phyloP scores from a whole-genome alignment of 345 rosid species.

The Lepidium aucheri region DNA sequence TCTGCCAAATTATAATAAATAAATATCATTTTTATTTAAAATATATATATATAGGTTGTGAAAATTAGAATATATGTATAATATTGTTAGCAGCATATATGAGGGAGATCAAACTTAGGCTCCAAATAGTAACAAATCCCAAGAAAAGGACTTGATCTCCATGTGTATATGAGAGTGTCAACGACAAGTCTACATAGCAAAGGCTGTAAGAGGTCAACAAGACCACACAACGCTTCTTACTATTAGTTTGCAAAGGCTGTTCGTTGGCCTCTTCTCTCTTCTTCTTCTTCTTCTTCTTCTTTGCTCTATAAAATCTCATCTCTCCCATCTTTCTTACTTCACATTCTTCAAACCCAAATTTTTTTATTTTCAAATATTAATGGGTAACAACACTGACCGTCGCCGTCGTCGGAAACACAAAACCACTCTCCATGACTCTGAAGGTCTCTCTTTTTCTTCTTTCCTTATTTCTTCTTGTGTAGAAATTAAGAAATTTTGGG shows the following conservation, averaged over 20 bases:
- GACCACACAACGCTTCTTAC: constrained; percentile 22
- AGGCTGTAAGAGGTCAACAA: constrained; percentile 22
- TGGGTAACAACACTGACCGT: constrained; percentile 17
- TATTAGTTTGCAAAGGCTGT: constrained; percentile 24
- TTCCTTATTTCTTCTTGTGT: not conserved
- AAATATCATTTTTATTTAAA: not conserved
- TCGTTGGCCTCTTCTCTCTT: constrained; percentile 19
- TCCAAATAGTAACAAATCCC: constrained; percentile 5
- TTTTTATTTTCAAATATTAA: too few relatives aligned
- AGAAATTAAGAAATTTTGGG: not conserved
- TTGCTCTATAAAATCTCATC: constrained; percentile 15
- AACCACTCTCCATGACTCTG: constrained; percentile 11
- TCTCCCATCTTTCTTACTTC: not conserved
- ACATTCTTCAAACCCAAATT: constrained; percentile 4
- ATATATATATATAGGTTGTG: not conserved
- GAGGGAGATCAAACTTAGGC: not conserved
- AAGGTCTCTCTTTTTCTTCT: constrained; percentile 16
- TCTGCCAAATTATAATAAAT: not conserved
- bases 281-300: not conserved
- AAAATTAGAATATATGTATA: not conserved
- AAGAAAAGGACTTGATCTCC: constrained; percentile 8
- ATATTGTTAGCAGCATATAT: not conserved
- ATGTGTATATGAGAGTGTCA: constrained; percentile 20
- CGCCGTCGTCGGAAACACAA: constrained; percentile 23
- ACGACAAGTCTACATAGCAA: constrained; percentile 26